phyloP scores from a whole-genome alignment of 495 filamentous ascomycete genomes.

The Mytilinidion resinicola region DNA sequence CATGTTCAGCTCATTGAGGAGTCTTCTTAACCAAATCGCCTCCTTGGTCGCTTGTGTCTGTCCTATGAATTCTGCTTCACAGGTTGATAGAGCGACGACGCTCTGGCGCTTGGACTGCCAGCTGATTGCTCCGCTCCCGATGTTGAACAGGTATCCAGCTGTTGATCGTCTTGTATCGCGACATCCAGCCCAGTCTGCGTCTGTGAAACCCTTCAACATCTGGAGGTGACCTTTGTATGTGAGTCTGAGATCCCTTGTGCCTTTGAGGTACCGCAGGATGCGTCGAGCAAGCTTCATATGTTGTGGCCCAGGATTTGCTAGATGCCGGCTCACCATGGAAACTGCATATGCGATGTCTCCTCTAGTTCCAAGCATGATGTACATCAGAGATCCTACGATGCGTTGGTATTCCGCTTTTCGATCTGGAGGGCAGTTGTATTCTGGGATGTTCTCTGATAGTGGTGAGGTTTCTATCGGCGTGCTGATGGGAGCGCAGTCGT shows the following conservation, averaged over 20 bases:
- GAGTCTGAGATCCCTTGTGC: slow-evolving; percentile 22
- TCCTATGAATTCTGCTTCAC: slow-evolving; percentile 40
- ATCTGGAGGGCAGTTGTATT: no score
- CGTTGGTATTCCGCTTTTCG: slow-evolving; percentile 12
- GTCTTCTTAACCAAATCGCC: slow-evolving; percentile 36
- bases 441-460: neutral
- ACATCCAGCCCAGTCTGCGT: slow-evolving; percentile 28
- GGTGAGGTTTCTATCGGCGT: slow-evolving; percentile 14
- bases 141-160: slow-evolving; percentile 37
- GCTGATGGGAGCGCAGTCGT: slow-evolving; percentile 2
- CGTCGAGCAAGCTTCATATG: slow-evolving; percentile 21
- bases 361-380: slow-evolving; percentile 21
- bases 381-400: slow-evolving; percentile 21
- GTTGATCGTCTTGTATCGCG: slow-evolving; percentile 30
- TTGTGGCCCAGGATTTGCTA: slow-evolving; percentile 23
- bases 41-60: slow-evolving; percentile 38
- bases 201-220: no score
- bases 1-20: slow-evolving; percentile 35
- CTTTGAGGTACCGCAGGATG: slow-evolving; percentile 30
- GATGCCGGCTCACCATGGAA: slow-evolving; percentile 17
- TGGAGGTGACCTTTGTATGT: slow-evolving; percentile 23
- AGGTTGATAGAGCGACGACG: slow-evolving; percentile 35
- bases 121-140: slow-evolving; percentile 35
- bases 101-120: no score
- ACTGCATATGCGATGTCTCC: slow-evolving; percentile 17